These are phyloP conservation scores for Monilinia aucupariae DNA, from an alignment of 2,329 filamentous ascomycete species.

Conservation along the genomic window DNA sequence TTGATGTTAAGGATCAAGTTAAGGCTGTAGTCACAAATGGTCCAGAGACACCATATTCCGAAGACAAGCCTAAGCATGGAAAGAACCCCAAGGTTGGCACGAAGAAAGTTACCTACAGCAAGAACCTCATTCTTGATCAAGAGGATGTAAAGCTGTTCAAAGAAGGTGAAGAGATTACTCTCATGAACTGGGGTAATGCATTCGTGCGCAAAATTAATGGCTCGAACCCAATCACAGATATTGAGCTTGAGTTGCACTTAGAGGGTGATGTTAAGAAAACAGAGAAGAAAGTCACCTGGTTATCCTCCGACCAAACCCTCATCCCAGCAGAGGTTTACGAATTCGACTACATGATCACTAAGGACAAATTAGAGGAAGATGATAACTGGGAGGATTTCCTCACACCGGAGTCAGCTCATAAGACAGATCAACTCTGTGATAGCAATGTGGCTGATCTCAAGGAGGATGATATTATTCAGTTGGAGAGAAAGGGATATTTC, in stretches of 20 bases:
- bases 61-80: constrained; percentile 79
- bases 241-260: constrained; percentile 83
- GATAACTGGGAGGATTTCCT: constrained; percentile 81
- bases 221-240: constrained; percentile 55
- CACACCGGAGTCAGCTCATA: constrained; percentile 65
- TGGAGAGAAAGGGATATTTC: constrained; percentile 90
- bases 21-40: constrained; percentile 63
- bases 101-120: constrained; percentile 79
- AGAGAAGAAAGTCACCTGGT: constrained; percentile 94
- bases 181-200: constrained; percentile 96
- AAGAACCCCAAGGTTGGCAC: constrained; percentile 82
- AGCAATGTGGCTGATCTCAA: constrained; percentile 73
- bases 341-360: constrained; percentile 91
- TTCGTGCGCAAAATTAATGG: constrained; percentile 64
- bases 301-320: constrained; percentile 72
- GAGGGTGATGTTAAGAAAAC: constrained; percentile 92
- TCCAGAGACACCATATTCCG: constrained; percentile 55
- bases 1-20: constrained; percentile 66
- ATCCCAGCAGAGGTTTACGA: constrained; percentile 83
- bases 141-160: constrained; percentile 77
- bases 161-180: constrained; percentile 82
- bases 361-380: constrained; percentile 87
- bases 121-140: constrained; percentile 76
- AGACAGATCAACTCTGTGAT: constrained; percentile 72
- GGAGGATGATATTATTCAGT: constrained; percentile 87